These are phyloP conservation scores for Colletotrichum costaricense DNA, from an alignment of 2,329 filamentous ascomycete genomes.

Conservation along the genomic window DNA sequence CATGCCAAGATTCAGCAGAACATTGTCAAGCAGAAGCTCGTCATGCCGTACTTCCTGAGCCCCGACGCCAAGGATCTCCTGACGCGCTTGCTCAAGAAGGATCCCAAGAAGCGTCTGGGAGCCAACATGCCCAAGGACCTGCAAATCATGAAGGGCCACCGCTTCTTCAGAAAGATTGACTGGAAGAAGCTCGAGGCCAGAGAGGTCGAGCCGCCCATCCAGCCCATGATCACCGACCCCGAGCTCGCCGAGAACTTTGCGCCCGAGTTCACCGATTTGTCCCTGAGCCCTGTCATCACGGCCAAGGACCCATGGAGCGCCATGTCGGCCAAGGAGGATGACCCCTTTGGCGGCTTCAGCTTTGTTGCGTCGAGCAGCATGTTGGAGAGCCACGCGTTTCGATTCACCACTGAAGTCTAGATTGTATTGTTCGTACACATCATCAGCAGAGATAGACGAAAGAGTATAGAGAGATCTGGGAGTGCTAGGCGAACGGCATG, in stretches of 20 bases:
- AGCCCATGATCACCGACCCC: constrained; percentile 93
- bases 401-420: constrained; percentile 37
- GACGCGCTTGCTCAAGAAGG: constrained; percentile 89
- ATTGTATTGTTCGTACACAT: background rate
- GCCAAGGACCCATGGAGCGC: constrained; percentile 54
- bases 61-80: constrained; percentile 95
- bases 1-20: constrained; percentile 96
- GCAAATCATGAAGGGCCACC: constrained; percentile 85
- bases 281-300: constrained; percentile 78
- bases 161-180: constrained; percentile 97
- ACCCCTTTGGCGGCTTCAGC: constrained; percentile 73
- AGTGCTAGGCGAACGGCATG: background rate
- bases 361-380: constrained; percentile 70
- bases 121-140: constrained; percentile 91
- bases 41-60: constrained; percentile 89
- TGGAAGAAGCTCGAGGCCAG: constrained; percentile 88
- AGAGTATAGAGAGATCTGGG: background rate
- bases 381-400: constrained; percentile 60
- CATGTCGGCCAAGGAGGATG: constrained; percentile 49
- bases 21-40: constrained; percentile 92
- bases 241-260: constrained; percentile 97
- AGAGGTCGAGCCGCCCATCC: constrained; percentile 88
- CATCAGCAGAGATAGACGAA: background rate
- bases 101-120: constrained; percentile 90
- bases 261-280: constrained; percentile 87